Conservation (phyloP, 2,329 filamentous ascomycete genomes). For the Rhynchosporium graminicola region DNA sequence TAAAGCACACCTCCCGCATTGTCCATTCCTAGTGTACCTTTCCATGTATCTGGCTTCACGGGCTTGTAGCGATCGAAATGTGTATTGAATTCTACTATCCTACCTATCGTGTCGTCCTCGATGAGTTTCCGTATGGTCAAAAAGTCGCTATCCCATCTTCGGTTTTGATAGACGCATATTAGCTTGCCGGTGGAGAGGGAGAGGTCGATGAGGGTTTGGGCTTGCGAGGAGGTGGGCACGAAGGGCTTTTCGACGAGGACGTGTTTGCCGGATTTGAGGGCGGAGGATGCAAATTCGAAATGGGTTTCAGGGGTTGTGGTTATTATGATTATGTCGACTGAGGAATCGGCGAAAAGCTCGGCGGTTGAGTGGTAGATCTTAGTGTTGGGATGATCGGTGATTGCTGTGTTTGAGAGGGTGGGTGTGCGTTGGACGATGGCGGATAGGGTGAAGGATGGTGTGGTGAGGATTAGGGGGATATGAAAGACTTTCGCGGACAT, state of each 20-base stretch:
- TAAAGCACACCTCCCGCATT: constrained; percentile 69
- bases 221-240: constrained; percentile 69
- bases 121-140: constrained; percentile 67
- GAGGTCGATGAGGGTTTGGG: constrained; percentile 56
- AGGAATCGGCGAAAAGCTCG: constrained; percentile 63
- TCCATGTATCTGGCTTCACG: constrained; percentile 63
- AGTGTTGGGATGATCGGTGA: constrained; percentile 64
- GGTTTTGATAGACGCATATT: constrained; percentile 50
- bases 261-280: constrained; percentile 71
- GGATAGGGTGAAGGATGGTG: constrained; percentile 66
- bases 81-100: constrained; percentile 75
- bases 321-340: constrained; percentile 69
- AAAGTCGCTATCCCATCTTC: constrained; percentile 78
- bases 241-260: constrained; percentile 84
- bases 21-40: constrained; percentile 57
- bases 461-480: constrained; percentile 72
- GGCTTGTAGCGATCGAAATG: constrained; percentile 78
- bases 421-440: constrained; percentile 76
- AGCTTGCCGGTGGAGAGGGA: constrained; percentile 43
- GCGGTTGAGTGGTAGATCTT: constrained; percentile 65
- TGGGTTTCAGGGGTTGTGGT: constrained; percentile 73
- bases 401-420: constrained; percentile 63
- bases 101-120: constrained; percentile 59
- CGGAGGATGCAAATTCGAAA: constrained; percentile 62
- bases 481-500: constrained; percentile 78